Evolutionary conservation across 768 basidiomycete genomes (phyloP).

Genomic region (Dictyophora rubrovolvata): DNA sequence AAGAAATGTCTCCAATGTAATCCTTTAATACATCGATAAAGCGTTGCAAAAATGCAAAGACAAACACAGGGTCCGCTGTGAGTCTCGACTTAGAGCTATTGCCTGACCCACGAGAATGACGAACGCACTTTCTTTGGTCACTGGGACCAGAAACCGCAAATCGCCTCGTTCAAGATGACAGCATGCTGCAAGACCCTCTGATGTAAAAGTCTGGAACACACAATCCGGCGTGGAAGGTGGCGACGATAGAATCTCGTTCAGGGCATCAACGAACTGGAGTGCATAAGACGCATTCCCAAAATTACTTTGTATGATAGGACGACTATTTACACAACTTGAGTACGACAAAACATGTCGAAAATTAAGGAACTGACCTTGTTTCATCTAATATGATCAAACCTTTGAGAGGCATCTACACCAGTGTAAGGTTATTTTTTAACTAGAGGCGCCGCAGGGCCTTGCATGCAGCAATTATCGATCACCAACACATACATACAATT

Average conservation of each 20-base stretch:
- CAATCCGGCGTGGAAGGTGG: conserved; percentile 25
- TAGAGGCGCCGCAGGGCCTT: no score
- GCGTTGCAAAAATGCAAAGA: conserved; percentile 79
- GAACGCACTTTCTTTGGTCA: conserved; percentile 76
- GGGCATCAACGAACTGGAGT: conserved; percentile 75
- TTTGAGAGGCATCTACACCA: conserved; percentile 58
- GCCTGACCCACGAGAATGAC: background rate
- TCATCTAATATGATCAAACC: conserved; percentile 73
- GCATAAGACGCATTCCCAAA: conserved; percentile 80
- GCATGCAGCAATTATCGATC: no score
- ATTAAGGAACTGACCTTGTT: conserved; percentile 43
- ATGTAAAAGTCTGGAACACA: conserved; percentile 54
- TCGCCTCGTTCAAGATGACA: conserved; percentile 76
- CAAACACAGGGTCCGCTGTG: conserved; percentile 80
- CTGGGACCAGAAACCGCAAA: conserved; percentile 66
- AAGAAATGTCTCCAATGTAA: conserved; percentile 80
- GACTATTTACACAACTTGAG: conserved; percentile 15
- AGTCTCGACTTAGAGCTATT: background rate
- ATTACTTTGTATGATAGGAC: conserved; percentile 82
- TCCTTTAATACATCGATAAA: conserved; percentile 77
- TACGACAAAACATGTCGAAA: background rate
- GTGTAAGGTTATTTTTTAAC: background rate
- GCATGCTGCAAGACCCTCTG: conserved; percentile 55
- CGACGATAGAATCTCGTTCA: conserved; percentile 59
- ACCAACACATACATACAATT: no score